phyloP scores from a whole-genome alignment of 176 grass and related monocot genomes.

The Rhynchospora breviuscula region DNA sequence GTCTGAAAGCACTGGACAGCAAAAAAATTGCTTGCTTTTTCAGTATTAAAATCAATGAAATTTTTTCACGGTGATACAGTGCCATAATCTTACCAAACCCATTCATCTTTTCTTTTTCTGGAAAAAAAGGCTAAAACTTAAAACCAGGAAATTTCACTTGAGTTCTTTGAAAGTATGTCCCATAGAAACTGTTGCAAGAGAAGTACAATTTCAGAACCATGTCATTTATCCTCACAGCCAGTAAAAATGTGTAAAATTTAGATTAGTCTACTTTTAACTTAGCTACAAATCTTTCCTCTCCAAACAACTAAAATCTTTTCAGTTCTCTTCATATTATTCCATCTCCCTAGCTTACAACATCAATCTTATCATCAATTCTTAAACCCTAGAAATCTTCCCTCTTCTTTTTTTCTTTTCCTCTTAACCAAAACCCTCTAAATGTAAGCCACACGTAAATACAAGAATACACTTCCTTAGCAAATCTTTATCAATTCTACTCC shows the following conservation, averaged over 20 bases:
- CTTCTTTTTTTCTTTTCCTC: not conserved
- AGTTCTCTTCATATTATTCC: not conserved
- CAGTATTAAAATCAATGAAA: not conserved
- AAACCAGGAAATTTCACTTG: too few species aligned
- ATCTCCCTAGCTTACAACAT: not conserved
- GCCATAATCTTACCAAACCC: not conserved
- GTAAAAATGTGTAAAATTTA: too few species aligned
- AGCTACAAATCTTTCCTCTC: not conserved
- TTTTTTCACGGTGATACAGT: not conserved
- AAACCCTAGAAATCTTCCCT: conserved; percentile 1
- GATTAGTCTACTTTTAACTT: not conserved
- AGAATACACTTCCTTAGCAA: not conserved
- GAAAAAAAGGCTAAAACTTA: not conserved
- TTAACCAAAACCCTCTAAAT: not conserved
- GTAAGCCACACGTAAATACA: not conserved
- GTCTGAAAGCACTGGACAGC: not conserved
- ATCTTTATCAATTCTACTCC: not conserved
- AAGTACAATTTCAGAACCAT: not conserved
- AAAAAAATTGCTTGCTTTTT: not conserved
- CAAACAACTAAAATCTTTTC: not conserved
- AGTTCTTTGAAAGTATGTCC: not conserved
- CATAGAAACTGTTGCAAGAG: not conserved
- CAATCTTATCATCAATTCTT: not conserved
- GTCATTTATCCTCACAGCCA: not conserved
- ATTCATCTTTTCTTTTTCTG: not conserved